Conservation (phyloP, 495 filamentous ascomycete species). For the Talaromyces wortmannii region DNA sequence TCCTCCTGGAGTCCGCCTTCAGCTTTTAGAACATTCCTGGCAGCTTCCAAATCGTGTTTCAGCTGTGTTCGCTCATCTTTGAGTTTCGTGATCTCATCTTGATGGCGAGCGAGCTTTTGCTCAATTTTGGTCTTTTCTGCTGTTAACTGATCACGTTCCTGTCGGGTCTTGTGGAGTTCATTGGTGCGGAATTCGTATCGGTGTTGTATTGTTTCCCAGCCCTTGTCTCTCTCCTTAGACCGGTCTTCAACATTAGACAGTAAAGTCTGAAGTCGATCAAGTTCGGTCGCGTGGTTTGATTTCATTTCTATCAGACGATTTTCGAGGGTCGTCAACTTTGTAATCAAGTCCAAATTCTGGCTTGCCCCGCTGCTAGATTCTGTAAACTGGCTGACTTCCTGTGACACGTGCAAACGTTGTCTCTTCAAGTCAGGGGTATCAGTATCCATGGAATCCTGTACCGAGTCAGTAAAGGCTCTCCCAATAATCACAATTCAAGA, state of each 20-base stretch:
- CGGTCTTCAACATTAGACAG: constrained; percentile 14
- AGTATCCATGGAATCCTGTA: constrained; percentile 19
- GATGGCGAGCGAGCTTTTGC: constrained; percentile 29
- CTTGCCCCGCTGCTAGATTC: constrained; percentile 24
- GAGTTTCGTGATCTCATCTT: constrained; percentile 34
- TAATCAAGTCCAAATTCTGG: constrained; percentile 19
- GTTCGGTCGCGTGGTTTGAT: constrained; percentile 18
- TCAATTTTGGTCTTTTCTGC: constrained; percentile 18
- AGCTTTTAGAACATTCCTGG: constrained; percentile 36
- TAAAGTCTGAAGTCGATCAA: constrained; percentile 19
- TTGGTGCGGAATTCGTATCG: constrained; percentile 36
- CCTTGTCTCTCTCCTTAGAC: constrained; percentile 19
- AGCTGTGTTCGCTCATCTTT: constrained; percentile 43
- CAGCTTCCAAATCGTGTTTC: constrained; percentile 40
- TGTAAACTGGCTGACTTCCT: constrained; percentile 26
- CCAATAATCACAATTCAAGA: neutral
- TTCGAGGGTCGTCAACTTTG: constrained; percentile 24
- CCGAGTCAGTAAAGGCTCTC: neutral
- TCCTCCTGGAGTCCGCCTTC: constrained; percentile 45
- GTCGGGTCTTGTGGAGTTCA: constrained; percentile 28
- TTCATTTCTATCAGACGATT: constrained; percentile 28
- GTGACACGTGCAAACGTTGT: constrained; percentile 20
- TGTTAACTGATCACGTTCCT: constrained; percentile 23
- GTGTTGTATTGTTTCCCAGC: constrained; percentile 27
- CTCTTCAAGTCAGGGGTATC: constrained; percentile 24